phyloP scores from a whole-genome alignment of 352 stramenopile genomes.

The Blastocystis sp. region DNA sequence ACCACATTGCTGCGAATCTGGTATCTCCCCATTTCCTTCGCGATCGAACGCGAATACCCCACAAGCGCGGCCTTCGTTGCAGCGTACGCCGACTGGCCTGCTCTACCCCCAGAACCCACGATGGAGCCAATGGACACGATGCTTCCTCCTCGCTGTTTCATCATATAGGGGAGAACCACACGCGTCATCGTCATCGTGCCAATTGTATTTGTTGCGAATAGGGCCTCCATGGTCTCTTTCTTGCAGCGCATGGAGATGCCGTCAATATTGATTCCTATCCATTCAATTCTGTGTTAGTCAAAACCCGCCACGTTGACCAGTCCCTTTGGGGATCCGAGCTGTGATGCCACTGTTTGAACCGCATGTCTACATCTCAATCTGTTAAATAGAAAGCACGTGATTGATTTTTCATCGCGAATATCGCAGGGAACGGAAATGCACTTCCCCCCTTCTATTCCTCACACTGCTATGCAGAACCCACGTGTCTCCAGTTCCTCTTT shows the following conservation, averaged over 20 bases:
- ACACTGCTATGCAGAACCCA: not conserved
- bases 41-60: conserved; percentile 79
- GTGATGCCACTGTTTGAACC: not conserved
- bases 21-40: conserved; percentile 81
- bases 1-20: conserved; percentile 84
- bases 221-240: conserved; percentile 4
- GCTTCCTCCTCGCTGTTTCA: conserved; percentile 55
- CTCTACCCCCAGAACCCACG: conserved; percentile 78
- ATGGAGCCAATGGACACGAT: conserved; percentile 83
- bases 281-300: not conserved
- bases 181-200: conserved; percentile 47
- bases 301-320: conserved; percentile 53
- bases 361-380: not conserved
- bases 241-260: conserved; percentile 13
- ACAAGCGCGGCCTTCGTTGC: conserved; percentile 79
- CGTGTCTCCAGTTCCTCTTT: not conserved
- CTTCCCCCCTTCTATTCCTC: not conserved
- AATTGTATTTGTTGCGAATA: conserved; percentile 54
- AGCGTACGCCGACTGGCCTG: conserved; percentile 81
- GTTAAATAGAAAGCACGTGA: not conserved
- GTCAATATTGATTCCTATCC: conserved; percentile 50
- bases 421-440: conserved; percentile 31
- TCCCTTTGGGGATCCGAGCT: conserved; percentile 22
- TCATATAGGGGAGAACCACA: conserved; percentile 60
- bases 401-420: conserved; percentile 27